Conservation (phyloP, 495 filamentous ascomycete species). For the Xylaria palmicola region DNA sequence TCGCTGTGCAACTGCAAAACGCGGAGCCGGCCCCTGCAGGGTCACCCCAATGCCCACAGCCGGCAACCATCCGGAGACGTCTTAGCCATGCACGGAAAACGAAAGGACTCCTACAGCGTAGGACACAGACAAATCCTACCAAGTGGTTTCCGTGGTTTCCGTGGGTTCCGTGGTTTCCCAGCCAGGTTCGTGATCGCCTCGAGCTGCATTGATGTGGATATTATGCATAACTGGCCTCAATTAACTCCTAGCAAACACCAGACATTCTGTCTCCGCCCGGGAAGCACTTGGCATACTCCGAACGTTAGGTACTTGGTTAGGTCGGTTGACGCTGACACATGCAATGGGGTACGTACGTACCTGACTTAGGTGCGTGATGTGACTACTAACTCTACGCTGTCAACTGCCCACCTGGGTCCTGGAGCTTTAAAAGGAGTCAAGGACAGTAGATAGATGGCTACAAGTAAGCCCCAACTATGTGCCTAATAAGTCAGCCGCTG, state of each 20-base stretch:
- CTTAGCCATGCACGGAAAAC: conserved; percentile 7
- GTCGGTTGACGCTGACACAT: too few relatives aligned
- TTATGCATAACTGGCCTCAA: conserved; percentile 1
- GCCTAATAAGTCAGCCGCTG: too few relatives aligned
- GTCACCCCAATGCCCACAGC: conserved; percentile 4
- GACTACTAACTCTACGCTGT: too few relatives aligned
- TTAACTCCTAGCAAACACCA: neutral
- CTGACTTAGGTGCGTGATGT: too few relatives aligned
- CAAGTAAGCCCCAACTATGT: too few relatives aligned
- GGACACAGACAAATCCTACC: conserved; percentile 2
- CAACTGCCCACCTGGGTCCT: too few relatives aligned
- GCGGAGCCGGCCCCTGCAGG: conserved; percentile 8
- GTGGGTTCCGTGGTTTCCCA: too few relatives aligned
- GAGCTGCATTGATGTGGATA: conserved; percentile 6
- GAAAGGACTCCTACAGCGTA: conserved; percentile 6
- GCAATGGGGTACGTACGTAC: neutral
- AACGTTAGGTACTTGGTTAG: too few relatives aligned
- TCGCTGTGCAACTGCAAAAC: neutral
- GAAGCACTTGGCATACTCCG: too few relatives aligned
- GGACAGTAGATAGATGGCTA: too few relatives aligned
- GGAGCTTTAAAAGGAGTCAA: too few relatives aligned
- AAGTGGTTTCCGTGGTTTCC: too few relatives aligned
- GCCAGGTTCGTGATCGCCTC: neutral
- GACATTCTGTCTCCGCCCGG: neutral
- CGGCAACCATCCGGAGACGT: conserved; percentile 9